phyloP scores from a whole-genome alignment of 2,329 filamentous ascomycete species.

The Claviceps sp. region DNA sequence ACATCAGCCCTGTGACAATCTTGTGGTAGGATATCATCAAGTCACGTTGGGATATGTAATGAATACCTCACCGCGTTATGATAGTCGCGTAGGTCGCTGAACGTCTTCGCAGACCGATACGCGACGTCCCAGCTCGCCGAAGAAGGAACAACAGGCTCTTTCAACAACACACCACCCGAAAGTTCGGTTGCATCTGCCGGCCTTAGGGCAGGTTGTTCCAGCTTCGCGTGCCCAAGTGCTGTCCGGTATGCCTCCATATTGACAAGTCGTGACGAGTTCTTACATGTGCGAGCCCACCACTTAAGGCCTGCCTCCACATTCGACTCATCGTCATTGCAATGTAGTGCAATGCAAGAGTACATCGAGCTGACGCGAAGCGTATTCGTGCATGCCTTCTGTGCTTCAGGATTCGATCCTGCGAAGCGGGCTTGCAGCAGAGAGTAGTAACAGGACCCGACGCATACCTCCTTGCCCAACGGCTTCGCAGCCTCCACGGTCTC shows the following conservation, averaged over 20 bases:
- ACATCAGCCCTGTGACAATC: neutral
- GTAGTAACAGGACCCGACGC: conserved; percentile 11
- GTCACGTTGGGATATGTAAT: neutral
- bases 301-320: conserved; percentile 6
- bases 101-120: conserved; percentile 3
- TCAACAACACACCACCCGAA: neutral
- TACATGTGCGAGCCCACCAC: conserved; percentile 10
- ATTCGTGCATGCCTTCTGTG: conserved; percentile 9
- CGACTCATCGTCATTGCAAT: conserved; percentile 5
- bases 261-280: conserved; percentile 9
- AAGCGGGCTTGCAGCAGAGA: conserved; percentile 9
- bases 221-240: neutral
- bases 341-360: conserved; percentile 8
- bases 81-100: conserved; percentile 4
- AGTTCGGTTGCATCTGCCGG: neutral
- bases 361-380: conserved; percentile 9
- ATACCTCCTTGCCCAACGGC: conserved; percentile 9
- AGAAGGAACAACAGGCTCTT: neutral
- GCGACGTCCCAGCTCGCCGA: conserved; percentile 5
- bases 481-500: conserved; percentile 6
- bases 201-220: neutral
- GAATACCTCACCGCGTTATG: conserved; percentile 5
- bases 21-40: too few species aligned
- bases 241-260: conserved; percentile 5
- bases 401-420: conserved; percentile 5